A percentile compares a stretch with the other conserved stretches of the same genome.
phyloP scores from a whole-genome alignment of 768 basidiomycete genomes.

The Tylopilus subfusipes region DNA sequence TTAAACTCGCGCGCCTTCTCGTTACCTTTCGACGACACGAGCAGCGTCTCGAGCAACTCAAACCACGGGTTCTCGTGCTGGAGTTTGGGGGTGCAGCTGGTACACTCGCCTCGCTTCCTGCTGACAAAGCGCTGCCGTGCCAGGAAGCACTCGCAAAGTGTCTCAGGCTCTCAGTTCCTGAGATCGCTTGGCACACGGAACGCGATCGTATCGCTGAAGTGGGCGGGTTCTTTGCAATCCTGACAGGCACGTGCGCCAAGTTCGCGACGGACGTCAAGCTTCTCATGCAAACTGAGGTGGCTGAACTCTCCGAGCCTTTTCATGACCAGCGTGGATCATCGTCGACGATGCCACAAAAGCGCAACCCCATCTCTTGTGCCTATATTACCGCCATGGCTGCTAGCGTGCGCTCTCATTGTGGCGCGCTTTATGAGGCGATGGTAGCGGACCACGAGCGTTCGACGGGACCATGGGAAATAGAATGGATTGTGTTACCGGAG shows the following conservation, averaged over 20 bases:
- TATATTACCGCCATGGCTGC: constrained; percentile 44
- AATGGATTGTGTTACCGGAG: constrained; percentile 47
- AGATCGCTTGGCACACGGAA: constrained; percentile 40
- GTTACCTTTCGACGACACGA: constrained; percentile 42
- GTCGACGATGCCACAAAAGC: constrained; percentile 50
- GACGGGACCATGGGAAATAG: constrained; percentile 50
- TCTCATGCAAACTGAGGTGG: constrained; percentile 47
- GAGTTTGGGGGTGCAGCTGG: constrained; percentile 47
- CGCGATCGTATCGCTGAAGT: constrained; percentile 43
- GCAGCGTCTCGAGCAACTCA: constrained; percentile 36
- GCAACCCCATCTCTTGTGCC: constrained; percentile 44
- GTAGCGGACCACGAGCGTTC: constrained; percentile 48
- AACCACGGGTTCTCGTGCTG: constrained; percentile 37
- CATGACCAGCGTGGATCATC: constrained; percentile 43
- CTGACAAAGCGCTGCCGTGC: constrained; percentile 30
- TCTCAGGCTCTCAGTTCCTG: constrained; percentile 22
- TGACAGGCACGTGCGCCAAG: constrained; percentile 45
- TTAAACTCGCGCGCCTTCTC: constrained; percentile 44
- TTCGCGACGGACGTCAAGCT: constrained; percentile 44
- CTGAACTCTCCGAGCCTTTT: constrained; percentile 43
- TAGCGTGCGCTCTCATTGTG: constrained; percentile 39
- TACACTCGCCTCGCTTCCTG: constrained; percentile 42
- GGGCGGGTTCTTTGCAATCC: constrained; percentile 42
- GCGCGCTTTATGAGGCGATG: constrained; percentile 44
- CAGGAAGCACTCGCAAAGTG: constrained; percentile 21